A percentile compares a stretch with the other conserved stretches of the same genome.
Conservation (phyloP, 176 grass and related monocot genomes). For the Musa troglodytarum region DNA sequence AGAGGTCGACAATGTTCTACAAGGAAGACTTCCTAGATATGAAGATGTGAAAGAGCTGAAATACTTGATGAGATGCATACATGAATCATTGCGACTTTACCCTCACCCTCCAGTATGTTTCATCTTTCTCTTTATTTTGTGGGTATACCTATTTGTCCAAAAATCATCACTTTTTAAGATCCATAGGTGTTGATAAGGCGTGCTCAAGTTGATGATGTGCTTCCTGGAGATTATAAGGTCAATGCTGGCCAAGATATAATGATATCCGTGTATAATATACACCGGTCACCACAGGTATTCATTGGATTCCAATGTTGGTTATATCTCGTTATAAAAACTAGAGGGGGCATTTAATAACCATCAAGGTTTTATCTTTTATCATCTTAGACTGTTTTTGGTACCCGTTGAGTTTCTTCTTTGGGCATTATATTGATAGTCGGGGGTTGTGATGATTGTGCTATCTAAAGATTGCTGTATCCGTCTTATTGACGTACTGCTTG, state of each 20-base stretch:
- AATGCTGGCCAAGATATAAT: conserved; percentile 89
- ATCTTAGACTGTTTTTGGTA: neutral
- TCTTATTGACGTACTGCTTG: neutral
- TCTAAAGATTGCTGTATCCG: neutral
- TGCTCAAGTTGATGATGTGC: conserved; percentile 71
- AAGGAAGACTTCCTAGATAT: conserved; percentile 93
- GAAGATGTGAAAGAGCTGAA: conserved; percentile 97
- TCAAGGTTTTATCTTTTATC: neutral
- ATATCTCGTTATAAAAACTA: neutral
- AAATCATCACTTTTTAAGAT: conserved; percentile 1
- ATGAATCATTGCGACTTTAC: conserved; percentile 98
- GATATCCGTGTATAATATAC: conserved; percentile 99
- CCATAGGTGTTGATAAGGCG: conserved; percentile 79
- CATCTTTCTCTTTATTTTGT: conserved; percentile 30
- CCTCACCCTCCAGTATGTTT: conserved; percentile 84
- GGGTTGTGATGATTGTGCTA: neutral
- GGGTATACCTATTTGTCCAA: neutral
- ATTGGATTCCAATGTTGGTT: neutral
- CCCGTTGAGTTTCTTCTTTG: neutral
- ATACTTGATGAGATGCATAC: conserved; percentile 97
- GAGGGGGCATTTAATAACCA: neutral
- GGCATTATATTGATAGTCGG: neutral
- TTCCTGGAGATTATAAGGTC: conserved; percentile 92
- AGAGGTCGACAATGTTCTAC: conserved; percentile 78
- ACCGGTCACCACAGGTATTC: conserved; percentile 68